These are phyloP conservation scores for Plasmodium falciparum DNA, from an alignment of 169 alveolate species.

Conservation along the genomic window DNA sequence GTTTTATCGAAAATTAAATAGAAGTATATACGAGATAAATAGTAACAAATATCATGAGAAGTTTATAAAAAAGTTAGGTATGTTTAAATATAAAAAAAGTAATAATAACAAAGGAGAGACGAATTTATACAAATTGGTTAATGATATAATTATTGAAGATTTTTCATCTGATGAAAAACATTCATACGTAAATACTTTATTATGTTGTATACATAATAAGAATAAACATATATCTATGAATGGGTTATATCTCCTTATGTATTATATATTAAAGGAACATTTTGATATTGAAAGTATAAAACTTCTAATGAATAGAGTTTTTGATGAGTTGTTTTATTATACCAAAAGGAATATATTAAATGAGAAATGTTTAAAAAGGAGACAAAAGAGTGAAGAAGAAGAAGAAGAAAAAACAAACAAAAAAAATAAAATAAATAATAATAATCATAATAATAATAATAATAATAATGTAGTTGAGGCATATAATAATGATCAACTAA, in stretches of 20 bases:
- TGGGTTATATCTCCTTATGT: constrained; percentile 58
- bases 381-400: neutral
- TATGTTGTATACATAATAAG: constrained; percentile 61
- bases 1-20: constrained; percentile 6
- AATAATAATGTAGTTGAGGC: no score
- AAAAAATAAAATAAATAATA: neutral
- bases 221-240: constrained; percentile 34
- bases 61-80: constrained; percentile 29
- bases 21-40: constrained; percentile 23
- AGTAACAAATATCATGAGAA: constrained; percentile 22
- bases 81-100: neutral
- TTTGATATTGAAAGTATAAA: constrained; percentile 19
- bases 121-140: constrained; percentile 24
- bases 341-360: constrained; percentile 49
- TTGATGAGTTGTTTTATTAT: constrained; percentile 52
- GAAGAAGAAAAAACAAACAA: neutral
- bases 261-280: constrained; percentile 11
- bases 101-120: constrained; percentile 3
- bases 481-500: neutral
- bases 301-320: constrained; percentile 36
- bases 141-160: constrained; percentile 21
- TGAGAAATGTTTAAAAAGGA: neutral
- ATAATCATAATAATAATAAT: neutral
- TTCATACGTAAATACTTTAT: constrained; percentile 35
- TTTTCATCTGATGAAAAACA: constrained; percentile 32